phyloP scores from a whole-genome alignment of 345 rosid species.

The Tarenaya hassleriana region DNA sequence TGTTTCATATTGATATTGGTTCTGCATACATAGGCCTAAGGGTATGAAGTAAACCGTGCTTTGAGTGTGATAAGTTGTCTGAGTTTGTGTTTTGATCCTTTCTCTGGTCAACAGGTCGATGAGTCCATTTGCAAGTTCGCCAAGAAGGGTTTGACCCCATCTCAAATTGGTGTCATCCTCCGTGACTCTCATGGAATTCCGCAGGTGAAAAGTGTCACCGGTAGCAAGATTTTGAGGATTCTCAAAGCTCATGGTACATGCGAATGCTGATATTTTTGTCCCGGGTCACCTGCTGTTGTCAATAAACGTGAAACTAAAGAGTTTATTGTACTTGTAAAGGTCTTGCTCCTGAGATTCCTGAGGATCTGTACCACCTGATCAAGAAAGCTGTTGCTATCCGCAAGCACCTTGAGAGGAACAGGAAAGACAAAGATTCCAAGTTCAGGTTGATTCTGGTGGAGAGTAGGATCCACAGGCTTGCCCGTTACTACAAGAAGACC shows the following conservation, averaged over 20 bases:
- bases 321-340: slow-evolving; percentile 22
- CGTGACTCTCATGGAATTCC: slow-evolving; percentile 77
- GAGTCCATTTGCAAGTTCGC: slow-evolving; percentile 69
- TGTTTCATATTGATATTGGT: too few relatives aligned
- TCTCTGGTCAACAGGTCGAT: slow-evolving; percentile 36
- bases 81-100: neutral
- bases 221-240: slow-evolving; percentile 60
- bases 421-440: slow-evolving; percentile 93
- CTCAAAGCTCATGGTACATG: slow-evolving; percentile 55
- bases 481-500: slow-evolving; percentile 93
- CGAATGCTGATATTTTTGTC: neutral
- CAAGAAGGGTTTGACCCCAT: slow-evolving; percentile 69
- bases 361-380: slow-evolving; percentile 82
- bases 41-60: neutral
- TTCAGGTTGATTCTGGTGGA: slow-evolving; percentile 86
- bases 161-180: slow-evolving; percentile 73
- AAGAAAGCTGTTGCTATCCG: slow-evolving; percentile 91
- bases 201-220: slow-evolving; percentile 63
- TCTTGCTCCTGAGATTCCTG: slow-evolving; percentile 91
- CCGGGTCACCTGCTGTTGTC: neutral
- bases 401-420: slow-evolving; percentile 94
- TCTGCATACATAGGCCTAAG: too few relatives aligned
- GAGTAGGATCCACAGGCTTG: slow-evolving; percentile 90
- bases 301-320: neutral
- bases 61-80: neutral